phyloP scores from a whole-genome alignment of 192 early-diverging fungal species.

The Fimicolochytrium jonesii region DNA sequence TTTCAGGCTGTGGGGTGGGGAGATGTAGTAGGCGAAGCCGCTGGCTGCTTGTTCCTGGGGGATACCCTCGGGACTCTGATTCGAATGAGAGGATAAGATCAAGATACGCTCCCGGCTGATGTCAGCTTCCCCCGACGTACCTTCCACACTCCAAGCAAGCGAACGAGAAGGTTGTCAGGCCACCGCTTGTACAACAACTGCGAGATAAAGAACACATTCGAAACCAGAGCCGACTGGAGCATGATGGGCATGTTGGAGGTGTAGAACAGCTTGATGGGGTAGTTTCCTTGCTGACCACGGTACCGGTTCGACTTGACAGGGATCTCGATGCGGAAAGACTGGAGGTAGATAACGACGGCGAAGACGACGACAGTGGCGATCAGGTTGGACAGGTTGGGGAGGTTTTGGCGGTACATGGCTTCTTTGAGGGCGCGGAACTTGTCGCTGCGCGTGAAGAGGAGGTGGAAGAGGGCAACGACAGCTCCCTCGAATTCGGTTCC shows the following conservation, averaged over 20 bases:
- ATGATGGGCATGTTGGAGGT: constrained; percentile 99
- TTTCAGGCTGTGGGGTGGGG: constrained; percentile 84
- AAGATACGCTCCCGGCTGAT: neutral
- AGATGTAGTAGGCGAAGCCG: constrained; percentile 97
- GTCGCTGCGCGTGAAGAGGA: constrained; percentile 90
- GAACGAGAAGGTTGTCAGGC: constrained; percentile 92
- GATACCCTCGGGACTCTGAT: constrained; percentile 86
- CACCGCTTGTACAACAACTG: constrained; percentile 98
- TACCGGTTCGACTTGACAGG: constrained; percentile 93
- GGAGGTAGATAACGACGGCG: constrained; percentile 74
- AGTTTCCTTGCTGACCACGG: constrained; percentile 97
- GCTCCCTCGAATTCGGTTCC: constrained; percentile 98
- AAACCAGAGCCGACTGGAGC: constrained; percentile 96
- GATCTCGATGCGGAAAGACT: constrained; percentile 99
- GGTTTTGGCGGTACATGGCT: constrained; percentile 85
- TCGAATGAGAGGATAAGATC: neutral
- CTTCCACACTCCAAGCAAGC: constrained; percentile 93
- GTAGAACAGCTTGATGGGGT: constrained; percentile 99
- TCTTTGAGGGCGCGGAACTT: constrained; percentile 97
- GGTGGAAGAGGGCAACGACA: constrained; percentile 89
- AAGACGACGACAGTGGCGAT: constrained; percentile 81
- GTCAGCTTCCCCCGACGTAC: constrained; percentile 17
- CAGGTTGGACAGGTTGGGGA: constrained; percentile 71
- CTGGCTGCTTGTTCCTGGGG: constrained; percentile 88
- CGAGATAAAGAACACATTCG: constrained; percentile 97